A percentile compares a stretch with the other conserved stretches of the same genome.
Evolutionary conservation across 768 basidiomycete species (phyloP).

Genomic region (Tremella fuciformis): DNA sequence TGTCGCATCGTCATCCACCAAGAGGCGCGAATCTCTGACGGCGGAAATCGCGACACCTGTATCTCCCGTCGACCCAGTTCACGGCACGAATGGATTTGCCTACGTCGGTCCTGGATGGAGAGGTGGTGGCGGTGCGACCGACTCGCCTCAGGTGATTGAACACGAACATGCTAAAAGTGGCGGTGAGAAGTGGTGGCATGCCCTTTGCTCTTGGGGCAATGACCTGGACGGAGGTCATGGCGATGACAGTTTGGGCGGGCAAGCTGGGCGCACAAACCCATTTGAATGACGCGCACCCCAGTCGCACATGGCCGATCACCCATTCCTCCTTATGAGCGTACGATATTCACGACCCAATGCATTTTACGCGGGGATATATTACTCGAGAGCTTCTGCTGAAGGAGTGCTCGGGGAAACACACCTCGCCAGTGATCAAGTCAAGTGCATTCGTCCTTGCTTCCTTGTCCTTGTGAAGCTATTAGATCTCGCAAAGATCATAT

Average conservation of each 20-base stretch:
- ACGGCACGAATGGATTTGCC: constrained; percentile 19
- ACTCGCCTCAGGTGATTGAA: constrained; percentile 9
- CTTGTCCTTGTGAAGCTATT: too few relatives aligned
- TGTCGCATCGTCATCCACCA: constrained; percentile 12
- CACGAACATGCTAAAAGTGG: constrained; percentile 3
- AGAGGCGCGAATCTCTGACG: constrained; percentile 15
- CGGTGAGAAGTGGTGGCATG: constrained; percentile 51
- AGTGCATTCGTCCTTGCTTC: too few relatives aligned
- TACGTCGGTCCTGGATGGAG: constrained; percentile 41
- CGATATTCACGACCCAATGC: too few relatives aligned
- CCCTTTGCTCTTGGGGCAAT: constrained; percentile 49
- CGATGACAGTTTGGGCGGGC: constrained; percentile 30
- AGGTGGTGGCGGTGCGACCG: constrained; percentile 28
- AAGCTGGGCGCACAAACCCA: constrained; percentile 51
- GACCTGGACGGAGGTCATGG: constrained; percentile 48
- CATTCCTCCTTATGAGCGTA: too few relatives aligned
- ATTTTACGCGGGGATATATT: too few relatives aligned
- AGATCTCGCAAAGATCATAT: too few relatives aligned
- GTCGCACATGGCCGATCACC: neutral
- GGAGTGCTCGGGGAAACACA: too few relatives aligned
- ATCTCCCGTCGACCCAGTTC: constrained; percentile 20
- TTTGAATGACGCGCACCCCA: constrained; percentile 33
- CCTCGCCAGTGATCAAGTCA: too few relatives aligned
- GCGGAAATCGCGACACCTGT: constrained; percentile 11
- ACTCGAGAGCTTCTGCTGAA: too few relatives aligned